Base-by-base conservation (phyloP, 257 asterid genomes). In the Agastache rugosa region DNA sequence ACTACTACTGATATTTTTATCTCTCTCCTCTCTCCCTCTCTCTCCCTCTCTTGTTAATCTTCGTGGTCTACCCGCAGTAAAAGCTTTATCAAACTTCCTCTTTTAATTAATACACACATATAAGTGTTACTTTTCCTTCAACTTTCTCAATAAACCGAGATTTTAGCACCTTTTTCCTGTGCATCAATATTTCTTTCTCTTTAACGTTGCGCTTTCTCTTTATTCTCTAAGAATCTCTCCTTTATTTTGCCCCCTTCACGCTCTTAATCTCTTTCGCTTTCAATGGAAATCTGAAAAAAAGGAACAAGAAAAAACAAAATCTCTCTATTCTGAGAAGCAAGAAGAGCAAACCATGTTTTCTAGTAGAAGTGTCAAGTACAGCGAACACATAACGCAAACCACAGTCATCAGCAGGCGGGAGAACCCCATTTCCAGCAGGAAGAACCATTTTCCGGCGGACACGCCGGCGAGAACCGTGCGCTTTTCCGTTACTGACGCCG, bases 401-500 rank as follows among this genome's bases (percentile, higher is more conserved):
- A 94, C 90, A 0, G 63, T 81, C 27, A 47, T 78, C 48, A 45
- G 72, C 31, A 31, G 73, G 25, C 75, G 78, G 75, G 81, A 75
- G 17, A 47, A 50, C 11, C 44, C 74, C 12, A 1, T 51, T n/a
- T 19, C 84, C 63, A 72, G 85, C 25, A 50, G 82, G 63, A 75
- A 77, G 35, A 84, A 2, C 23, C 50, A 72, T 4, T 69, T 73
- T 9, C 80, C 78, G 56, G 35, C 71, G 10, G 82, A 72, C 1
- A 47, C 69, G 60, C 73, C 76, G 3, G 71, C 94, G 6, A 84
- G 79, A 51, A 85, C 88, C 1, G 86, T 95, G 2, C 86, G 98
- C 34, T 82, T 95, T 11, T 75, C 88, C 27, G 96, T 95, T 3
- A 88, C 90, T 45, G 99, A 95, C 68, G 85, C 85, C 16, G 97